These are phyloP conservation scores for Pinus taeda DNA, from an alignment of 75 land plant genomes.

Conservation along the genomic window DNA sequence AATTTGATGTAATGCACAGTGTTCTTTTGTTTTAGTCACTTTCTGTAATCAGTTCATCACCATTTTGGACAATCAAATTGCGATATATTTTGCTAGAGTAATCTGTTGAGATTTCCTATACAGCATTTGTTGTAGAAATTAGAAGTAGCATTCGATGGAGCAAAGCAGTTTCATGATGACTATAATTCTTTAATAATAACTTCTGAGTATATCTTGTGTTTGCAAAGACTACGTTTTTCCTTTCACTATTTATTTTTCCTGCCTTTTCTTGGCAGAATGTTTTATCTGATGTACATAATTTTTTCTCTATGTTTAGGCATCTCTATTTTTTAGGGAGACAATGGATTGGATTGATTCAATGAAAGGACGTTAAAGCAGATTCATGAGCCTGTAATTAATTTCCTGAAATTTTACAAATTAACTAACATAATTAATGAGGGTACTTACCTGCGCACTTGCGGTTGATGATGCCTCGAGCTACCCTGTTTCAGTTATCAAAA, in stretches of 20 bases:
- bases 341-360: background rate
- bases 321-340: background rate
- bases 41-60: too few relatives aligned
- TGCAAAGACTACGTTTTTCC: background rate
- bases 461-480: too few relatives aligned
- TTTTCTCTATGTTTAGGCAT: background rate
- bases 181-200: background rate
- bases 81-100: background rate
- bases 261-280: background rate
- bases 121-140: background rate
- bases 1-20: too few relatives aligned
- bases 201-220: background rate
- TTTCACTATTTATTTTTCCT: background rate
- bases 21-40: too few relatives aligned
- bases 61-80: background rate
- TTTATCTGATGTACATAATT: background rate
- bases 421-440: too few relatives aligned
- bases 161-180: background rate
- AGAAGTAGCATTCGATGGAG: background rate
- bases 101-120: background rate
- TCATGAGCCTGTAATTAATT: too few relatives aligned
- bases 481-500: too few relatives aligned
- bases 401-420: too few relatives aligned
- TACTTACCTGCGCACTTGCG: too few relatives aligned
- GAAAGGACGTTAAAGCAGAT: too few relatives aligned